Evolutionary conservation across 306 rosid species (phyloP).

Genomic region (Urtica urens): DNA sequence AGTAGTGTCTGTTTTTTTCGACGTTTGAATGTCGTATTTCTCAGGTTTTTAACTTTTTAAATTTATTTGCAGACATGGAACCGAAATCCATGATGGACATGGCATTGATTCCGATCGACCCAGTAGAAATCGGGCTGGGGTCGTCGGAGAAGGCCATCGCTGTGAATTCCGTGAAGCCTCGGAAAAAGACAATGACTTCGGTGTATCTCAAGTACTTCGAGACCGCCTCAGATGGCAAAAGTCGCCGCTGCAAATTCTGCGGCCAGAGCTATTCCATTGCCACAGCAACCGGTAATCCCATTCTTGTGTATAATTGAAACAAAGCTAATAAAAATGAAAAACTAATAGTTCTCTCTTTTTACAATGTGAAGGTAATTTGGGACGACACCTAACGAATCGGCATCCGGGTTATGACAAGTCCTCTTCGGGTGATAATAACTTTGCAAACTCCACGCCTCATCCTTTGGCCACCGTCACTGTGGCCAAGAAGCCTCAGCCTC

Average conservation of each 20-base stretch:
- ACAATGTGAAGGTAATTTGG: conserved; percentile 76
- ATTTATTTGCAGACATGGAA: conserved; percentile 40
- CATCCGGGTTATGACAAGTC: conserved; percentile 91
- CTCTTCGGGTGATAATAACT: conserved; percentile 49
- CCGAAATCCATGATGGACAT: conserved; percentile 70
- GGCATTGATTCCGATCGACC: conserved; percentile 49
- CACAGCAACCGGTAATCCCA: conserved; percentile 68
- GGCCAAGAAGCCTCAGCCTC: conserved; percentile 59
- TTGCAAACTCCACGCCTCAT: conserved; percentile 35
- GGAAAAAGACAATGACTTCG: conserved; percentile 96
- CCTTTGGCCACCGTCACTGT: conserved; percentile 16
- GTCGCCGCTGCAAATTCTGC: conserved; percentile 87
- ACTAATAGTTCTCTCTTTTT: conserved; percentile 14
- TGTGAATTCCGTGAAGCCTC: conserved; percentile 44
- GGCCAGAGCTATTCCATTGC: conserved; percentile 90
- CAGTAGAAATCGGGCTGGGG: conserved; percentile 48
- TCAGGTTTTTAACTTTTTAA: conserved; percentile 10
- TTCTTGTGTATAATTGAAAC: neutral
- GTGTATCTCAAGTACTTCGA: conserved; percentile 87
- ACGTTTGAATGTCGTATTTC: neutral
- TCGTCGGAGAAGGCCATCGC: conserved; percentile 60
- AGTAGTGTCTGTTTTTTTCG: neutral
- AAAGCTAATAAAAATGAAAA: neutral
- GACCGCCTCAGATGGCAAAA: conserved; percentile 79
- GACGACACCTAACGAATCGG: conserved; percentile 85